Percentiles rank a stretch among this genome's conserved stretches.
Conservation (phyloP, 768 basidiomycete genomes). For the Boletus rex-veris region DNA sequence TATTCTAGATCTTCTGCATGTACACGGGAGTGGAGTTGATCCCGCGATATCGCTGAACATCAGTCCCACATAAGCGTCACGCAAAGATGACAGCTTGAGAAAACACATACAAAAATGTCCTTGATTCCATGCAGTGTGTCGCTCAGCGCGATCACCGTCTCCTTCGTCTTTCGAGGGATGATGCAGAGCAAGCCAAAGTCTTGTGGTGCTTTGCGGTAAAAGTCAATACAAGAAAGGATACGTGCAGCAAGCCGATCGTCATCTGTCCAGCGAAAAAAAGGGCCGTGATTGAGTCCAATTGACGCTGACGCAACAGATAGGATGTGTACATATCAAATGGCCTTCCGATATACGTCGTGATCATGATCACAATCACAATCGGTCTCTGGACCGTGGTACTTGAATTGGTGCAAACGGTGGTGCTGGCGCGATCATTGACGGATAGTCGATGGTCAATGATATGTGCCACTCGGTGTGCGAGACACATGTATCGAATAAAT, state of each 20-base stretch:
- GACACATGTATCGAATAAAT: neutral
- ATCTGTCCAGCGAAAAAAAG: conserved; percentile 4
- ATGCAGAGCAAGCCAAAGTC: conserved; percentile 12
- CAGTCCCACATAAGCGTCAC: no score
- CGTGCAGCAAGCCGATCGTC: neutral
- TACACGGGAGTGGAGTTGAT: neutral
- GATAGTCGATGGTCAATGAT: neutral
- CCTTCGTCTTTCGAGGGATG: conserved; percentile 1
- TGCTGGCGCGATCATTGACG: neutral
- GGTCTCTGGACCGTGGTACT: neutral
- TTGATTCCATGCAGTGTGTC: neutral
- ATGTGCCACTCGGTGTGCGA: neutral
- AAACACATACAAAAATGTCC: conserved; percentile 9
- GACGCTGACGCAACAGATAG: neutral
- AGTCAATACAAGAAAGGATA: conserved; percentile 11
- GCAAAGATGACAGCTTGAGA: neutral
- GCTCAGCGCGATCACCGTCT: neutral
- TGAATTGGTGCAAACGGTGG: neutral
- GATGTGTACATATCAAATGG: conserved; percentile 12
- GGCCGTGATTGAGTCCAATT: neutral
- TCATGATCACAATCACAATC: conserved; percentile 6
- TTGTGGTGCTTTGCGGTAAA: conserved; percentile 2
- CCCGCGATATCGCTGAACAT: neutral
- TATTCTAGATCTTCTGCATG: no score
- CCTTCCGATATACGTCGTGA: neutral